These are phyloP conservation scores for Penicillium bovifimosum DNA, from an alignment of 495 filamentous ascomycete genomes.

Conservation along the genomic window DNA sequence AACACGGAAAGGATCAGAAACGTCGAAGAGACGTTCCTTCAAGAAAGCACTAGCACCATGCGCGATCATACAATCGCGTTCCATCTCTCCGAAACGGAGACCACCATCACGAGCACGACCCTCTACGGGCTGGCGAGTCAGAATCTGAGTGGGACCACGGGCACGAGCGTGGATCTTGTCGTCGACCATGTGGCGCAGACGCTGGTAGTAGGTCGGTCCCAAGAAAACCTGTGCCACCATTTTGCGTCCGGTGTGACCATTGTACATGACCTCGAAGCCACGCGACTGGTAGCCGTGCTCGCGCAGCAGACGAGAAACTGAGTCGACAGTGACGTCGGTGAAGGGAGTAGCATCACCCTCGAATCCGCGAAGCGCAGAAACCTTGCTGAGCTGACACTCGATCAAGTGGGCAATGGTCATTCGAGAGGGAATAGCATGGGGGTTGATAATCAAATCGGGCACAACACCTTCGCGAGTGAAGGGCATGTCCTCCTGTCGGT, in stretches of 20 bases:
- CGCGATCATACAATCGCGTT: conserved; percentile 99
- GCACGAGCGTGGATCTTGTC: conserved; percentile 99
- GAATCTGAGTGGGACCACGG: conserved; percentile 90
- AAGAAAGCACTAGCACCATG: conserved; percentile 95
- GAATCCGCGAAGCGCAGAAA: conserved; percentile 79
- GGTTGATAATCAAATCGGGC: conserved; percentile 97
- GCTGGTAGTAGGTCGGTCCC: conserved; percentile 98
- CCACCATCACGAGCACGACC: conserved; percentile 96
- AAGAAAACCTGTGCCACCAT: conserved; percentile 91
- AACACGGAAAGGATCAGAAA: conserved; percentile 95
- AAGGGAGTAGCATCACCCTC: conserved; percentile 98
- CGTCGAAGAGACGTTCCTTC: conserved; percentile 95
- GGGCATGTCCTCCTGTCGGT: conserved; percentile 96
- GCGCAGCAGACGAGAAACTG: conserved; percentile 82
- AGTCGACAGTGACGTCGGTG: conserved; percentile 94
- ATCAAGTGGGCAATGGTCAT: conserved; percentile 99
- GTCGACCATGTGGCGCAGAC: conserved; percentile 98
- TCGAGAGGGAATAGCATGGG: conserved; percentile 97
- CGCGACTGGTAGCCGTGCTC: conserved; percentile 93
- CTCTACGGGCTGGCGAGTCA: conserved; percentile 97
- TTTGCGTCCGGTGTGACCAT: conserved; percentile 93
- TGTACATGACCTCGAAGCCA: conserved; percentile 98
- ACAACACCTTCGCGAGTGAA: conserved; percentile 88
- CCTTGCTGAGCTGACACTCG: conserved; percentile 95
- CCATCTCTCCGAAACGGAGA: conserved; percentile 99